Percentiles rank a stretch among this genome's conserved stretches.
Conservation (phyloP, 805 yeast species). For the Sugiyamaella qingdaonensis region DNA sequence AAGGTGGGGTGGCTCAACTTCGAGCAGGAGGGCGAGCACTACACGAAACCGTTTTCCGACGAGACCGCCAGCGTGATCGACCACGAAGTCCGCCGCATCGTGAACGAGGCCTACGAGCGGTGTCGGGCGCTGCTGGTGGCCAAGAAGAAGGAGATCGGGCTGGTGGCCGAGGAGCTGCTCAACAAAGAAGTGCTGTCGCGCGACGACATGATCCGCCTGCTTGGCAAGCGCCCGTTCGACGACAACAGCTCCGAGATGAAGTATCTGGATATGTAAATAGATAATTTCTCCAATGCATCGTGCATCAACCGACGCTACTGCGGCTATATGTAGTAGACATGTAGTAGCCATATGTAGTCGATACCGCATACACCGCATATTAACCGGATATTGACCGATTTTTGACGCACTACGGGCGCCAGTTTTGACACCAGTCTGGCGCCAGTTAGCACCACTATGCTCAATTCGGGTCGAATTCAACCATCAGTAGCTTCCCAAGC, state of each 20-base stretch:
- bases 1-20: conserved; percentile 80
- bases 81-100: conserved; percentile 72
- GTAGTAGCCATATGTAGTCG: no score
- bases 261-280: conserved; percentile 35
- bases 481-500: no score
- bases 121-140: conserved; percentile 68
- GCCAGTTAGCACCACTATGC: no score
- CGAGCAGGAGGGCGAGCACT: conserved; percentile 62
- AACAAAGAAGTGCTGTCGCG: conserved; percentile 87
- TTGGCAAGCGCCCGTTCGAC: conserved; percentile 90
- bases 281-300: no score
- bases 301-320: no score
- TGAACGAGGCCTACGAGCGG: conserved; percentile 65
- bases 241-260: conserved; percentile 89
- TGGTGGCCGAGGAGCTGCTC: conserved; percentile 83
- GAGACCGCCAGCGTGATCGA: conserved; percentile 80
- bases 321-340: no score
- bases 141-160: conserved; percentile 69
- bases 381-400: no score
- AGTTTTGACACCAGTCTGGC: no score
- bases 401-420: no score
- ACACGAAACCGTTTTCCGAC: conserved; percentile 86
- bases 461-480: no score
- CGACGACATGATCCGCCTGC: conserved; percentile 83
- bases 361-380: no score